phyloP scores from a whole-genome alignment of 306 rosid genomes.

The Pueraria montana region DNA sequence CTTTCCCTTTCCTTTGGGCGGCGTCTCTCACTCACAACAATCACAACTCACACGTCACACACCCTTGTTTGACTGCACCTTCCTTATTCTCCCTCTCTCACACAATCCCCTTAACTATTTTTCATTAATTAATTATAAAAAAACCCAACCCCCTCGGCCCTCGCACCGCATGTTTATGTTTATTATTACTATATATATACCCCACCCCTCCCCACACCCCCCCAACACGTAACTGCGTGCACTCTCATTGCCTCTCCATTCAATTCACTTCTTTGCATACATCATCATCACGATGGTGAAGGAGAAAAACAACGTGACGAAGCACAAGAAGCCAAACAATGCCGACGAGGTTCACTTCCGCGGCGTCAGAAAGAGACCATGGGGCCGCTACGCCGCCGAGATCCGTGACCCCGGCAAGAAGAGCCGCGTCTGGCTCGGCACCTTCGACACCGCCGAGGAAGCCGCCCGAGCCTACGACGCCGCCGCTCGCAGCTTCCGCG shows the following conservation, averaged over 20 bases:
- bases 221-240: not conserved
- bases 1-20: slow-evolving; percentile 53
- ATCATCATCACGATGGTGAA: not conserved
- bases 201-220: not conserved
- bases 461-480: slow-evolving; percentile 66
- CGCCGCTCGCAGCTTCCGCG: slow-evolving; percentile 66
- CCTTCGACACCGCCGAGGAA: slow-evolving; percentile 71
- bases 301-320: not conserved
- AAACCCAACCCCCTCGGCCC: not conserved
- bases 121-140: not conserved
- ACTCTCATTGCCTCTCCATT: too few relatives aligned
- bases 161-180: not conserved
- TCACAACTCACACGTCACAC: slow-evolving; percentile 25
- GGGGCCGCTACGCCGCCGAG: slow-evolving; percentile 76
- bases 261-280: not conserved
- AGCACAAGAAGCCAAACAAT: slow-evolving; percentile 40
- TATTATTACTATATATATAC: slow-evolving; percentile 4
- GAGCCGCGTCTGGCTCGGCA: slow-evolving; percentile 68
- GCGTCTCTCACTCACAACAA: slow-evolving; percentile 45
- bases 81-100: not conserved
- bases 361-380: slow-evolving; percentile 64
- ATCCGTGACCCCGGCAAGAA: slow-evolving; percentile 68
- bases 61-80: slow-evolving; percentile 52
- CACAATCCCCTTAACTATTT: too few relatives aligned
- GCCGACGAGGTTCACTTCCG: slow-evolving; percentile 59